phyloP scores from a whole-genome alignment of 805 yeast species.

The Hanseniaspora osmophila region DNA sequence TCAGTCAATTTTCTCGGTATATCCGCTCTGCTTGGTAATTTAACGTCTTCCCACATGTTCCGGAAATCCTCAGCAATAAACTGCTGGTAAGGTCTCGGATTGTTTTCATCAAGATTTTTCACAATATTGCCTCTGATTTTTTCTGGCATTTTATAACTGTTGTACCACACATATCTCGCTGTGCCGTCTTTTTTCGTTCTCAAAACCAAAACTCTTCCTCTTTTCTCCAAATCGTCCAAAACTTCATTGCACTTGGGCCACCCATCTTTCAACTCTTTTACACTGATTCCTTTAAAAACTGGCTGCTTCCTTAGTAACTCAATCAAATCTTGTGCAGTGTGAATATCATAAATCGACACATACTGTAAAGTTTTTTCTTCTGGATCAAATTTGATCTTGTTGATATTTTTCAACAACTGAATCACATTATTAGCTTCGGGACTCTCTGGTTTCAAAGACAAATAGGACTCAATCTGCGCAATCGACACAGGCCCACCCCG shows the following conservation, averaged over 20 bases:
- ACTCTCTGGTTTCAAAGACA: conserved; percentile 30
- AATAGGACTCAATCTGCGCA: conserved; percentile 48
- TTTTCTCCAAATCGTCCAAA: conserved; percentile 63
- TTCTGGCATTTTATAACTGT: conserved; percentile 21
- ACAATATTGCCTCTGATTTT: conserved; percentile 37
- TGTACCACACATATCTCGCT: conserved; percentile 89
- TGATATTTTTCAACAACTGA: conserved; percentile 59
- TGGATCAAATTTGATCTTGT: conserved; percentile 58
- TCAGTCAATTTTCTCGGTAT: conserved; percentile 65
- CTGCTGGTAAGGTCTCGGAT: conserved; percentile 19
- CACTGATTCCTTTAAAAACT: conserved; percentile 29
- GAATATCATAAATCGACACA: conserved; percentile 77
- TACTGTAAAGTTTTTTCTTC: conserved; percentile 60
- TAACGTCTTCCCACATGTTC: conserved; percentile 63
- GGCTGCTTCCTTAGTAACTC: conserved; percentile 63
- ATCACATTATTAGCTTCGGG: conserved; percentile 52
- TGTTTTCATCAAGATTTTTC: conserved; percentile 27
- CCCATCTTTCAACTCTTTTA: conserved; percentile 53
- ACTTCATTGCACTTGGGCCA: conserved; percentile 85
- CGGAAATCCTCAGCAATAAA: conserved; percentile 70
- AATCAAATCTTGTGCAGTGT: conserved; percentile 63
- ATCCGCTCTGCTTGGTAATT: conserved; percentile 70
- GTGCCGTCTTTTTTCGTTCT: conserved; percentile 86
- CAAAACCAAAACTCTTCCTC: conserved; percentile 64
- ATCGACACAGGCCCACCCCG: conserved; percentile 56